Percentiles rank a stretch among this genome's conserved stretches.
Evolutionary conservation across 2,329 filamentous ascomycete genomes (phyloP).

Genomic region (Beauveria caledonica): DNA sequence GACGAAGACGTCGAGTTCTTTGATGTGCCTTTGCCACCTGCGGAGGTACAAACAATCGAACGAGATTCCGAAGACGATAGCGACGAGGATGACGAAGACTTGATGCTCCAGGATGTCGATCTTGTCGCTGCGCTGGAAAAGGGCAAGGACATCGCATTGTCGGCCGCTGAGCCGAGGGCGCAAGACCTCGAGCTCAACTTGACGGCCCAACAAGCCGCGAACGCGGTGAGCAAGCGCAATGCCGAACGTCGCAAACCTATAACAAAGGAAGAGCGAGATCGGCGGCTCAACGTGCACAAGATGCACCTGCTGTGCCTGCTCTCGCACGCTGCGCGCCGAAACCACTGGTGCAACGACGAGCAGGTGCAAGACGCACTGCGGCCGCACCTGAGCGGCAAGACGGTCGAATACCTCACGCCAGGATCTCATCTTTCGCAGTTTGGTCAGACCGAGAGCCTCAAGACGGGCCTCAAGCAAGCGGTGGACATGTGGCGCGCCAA

Average conservation of each 20-base stretch:
- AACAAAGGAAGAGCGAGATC: constrained; percentile 43
- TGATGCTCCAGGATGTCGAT: constrained; percentile 42
- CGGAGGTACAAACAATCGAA: constrained; percentile 44
- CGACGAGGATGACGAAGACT: constrained; percentile 27
- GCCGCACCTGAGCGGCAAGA: constrained; percentile 57
- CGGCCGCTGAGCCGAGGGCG: constrained; percentile 17
- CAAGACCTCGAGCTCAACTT: constrained; percentile 44
- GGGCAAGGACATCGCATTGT: constrained; percentile 10
- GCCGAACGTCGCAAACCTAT: constrained; percentile 42
- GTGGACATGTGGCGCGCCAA: constrained; percentile 58
- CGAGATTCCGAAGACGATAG: constrained; percentile 40
- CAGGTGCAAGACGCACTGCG: constrained; percentile 59
- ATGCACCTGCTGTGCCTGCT: constrained; percentile 77
- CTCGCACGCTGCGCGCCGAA: constrained; percentile 67
- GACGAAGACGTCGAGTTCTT: constrained; percentile 41
- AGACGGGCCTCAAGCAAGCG: constrained; percentile 67
- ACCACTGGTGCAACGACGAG: constrained; percentile 79
- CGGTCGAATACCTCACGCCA: constrained; percentile 60
- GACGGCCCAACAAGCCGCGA: constrained; percentile 34
- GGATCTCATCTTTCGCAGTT: constrained; percentile 62
- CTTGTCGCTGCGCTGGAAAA: constrained; percentile 26
- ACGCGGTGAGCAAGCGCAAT: constrained; percentile 21
- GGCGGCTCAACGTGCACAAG: constrained; percentile 73
- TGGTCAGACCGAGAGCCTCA: constrained; percentile 65
- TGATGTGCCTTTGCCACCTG: constrained; percentile 39